Conservation (phyloP, 2,329 filamentous ascomycete genomes). For the Colletotrichum gigasporum region DNA sequence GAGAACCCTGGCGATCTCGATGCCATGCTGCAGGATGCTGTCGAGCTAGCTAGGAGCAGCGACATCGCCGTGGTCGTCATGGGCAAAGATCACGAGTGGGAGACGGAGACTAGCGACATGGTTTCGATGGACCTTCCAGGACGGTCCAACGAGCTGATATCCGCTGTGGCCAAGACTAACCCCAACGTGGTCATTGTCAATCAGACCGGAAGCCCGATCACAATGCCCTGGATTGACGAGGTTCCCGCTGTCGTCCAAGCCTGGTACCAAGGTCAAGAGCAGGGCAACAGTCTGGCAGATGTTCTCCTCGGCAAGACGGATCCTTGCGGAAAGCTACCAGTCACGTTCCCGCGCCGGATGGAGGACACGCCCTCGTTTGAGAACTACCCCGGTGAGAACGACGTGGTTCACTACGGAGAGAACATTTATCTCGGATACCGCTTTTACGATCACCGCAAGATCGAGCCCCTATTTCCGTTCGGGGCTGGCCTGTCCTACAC, state of each 20-base stretch:
- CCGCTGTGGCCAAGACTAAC: constrained; percentile 64
- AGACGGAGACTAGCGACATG: constrained; percentile 72
- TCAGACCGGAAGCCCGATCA: constrained; percentile 69
- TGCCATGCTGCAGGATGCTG: too few species aligned
- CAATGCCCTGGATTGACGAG: constrained; percentile 62
- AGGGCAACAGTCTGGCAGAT: constrained; percentile 73
- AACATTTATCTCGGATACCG: constrained; percentile 76
- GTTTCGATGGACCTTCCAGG: constrained; percentile 73
- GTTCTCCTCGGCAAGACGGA: constrained; percentile 71
- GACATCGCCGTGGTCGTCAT: constrained; percentile 69
- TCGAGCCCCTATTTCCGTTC: constrained; percentile 70
- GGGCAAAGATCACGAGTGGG: constrained; percentile 66
- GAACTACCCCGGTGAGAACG: constrained; percentile 58
- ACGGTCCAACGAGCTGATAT: constrained; percentile 66
- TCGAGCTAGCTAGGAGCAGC: constrained; percentile 64
- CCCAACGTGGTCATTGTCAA: constrained; percentile 68
- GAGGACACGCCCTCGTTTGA: constrained; percentile 42
- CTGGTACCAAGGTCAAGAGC: constrained; percentile 80
- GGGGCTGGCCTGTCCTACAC: constrained; percentile 73
- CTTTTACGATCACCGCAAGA: constrained; percentile 65
- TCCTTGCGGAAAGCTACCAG: constrained; percentile 44
- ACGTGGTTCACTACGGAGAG: constrained; percentile 68
- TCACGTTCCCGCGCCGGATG: constrained; percentile 61
- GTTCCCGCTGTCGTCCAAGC: constrained; percentile 74
- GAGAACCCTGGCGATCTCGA: too few species aligned